A percentile compares a stretch with the other conserved stretches of the same genome.
Evolutionary conservation across 2,329 filamentous ascomycete genomes (phyloP).

Genomic region (Ustilaginoidea virens): DNA sequence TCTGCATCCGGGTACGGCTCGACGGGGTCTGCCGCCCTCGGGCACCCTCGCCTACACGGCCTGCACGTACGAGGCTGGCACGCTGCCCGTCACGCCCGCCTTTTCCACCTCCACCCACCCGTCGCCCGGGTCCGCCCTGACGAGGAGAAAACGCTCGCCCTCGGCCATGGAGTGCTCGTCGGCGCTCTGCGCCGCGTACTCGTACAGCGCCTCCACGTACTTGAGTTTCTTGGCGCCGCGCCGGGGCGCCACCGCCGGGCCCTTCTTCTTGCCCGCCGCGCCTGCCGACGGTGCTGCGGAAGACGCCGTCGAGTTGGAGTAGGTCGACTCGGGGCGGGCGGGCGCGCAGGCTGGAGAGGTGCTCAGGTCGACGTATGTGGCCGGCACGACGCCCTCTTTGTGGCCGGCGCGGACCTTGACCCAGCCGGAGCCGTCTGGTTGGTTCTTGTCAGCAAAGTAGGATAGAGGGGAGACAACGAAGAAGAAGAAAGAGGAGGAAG

Average conservation of each 20-base stretch:
- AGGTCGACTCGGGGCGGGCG: slow-evolving; percentile 55
- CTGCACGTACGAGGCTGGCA: slow-evolving; percentile 87
- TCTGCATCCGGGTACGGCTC: no score
- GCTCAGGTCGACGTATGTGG: slow-evolving; percentile 64
- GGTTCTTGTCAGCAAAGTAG: no score
- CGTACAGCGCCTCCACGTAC: slow-evolving; percentile 87
- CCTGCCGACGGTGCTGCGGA: slow-evolving; percentile 16
- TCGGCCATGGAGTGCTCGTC: slow-evolving; percentile 81
- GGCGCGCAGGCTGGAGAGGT: slow-evolving; percentile 28
- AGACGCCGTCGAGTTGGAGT: slow-evolving; percentile 50
- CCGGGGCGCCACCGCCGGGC: slow-evolving; percentile 78
- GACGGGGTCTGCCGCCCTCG: background rate
- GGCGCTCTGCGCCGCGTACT: slow-evolving; percentile 75
- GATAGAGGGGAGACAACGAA: no score
- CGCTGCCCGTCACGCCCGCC: slow-evolving; percentile 71
- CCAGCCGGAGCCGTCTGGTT: slow-evolving; percentile 90
- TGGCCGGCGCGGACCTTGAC: slow-evolving; percentile 62
- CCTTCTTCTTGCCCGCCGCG: slow-evolving; percentile 57
- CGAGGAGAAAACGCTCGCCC: slow-evolving; percentile 81
- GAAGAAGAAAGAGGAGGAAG: background rate
- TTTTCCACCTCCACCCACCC: slow-evolving; percentile 97
- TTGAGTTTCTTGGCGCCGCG: slow-evolving; percentile 86
- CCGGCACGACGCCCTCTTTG: slow-evolving; percentile 74
- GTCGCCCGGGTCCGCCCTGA: slow-evolving; percentile 78
- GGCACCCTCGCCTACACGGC: slow-evolving; percentile 34